Evolutionary conservation across 305 asterid species (phyloP).

Genomic region (Ilex paraguariensis): DNA sequence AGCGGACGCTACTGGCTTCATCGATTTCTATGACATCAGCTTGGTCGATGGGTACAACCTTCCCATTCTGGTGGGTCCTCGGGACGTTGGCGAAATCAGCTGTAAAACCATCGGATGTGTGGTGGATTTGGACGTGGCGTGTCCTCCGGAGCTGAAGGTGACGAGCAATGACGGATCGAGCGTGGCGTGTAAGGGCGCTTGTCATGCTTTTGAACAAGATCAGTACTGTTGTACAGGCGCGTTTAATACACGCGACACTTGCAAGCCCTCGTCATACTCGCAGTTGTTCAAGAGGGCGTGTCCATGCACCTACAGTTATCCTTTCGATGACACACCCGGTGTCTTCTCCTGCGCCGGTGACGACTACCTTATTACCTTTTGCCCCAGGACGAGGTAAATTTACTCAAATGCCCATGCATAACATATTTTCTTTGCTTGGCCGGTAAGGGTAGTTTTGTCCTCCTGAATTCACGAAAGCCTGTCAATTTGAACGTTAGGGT

Average conservation of each 20-base stretch:
- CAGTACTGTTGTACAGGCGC: conserved; percentile 54
- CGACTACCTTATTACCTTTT: neutral
- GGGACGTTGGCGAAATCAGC: conserved; percentile 34
- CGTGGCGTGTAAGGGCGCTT: conserved; percentile 60
- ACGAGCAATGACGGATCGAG: conserved; percentile 25
- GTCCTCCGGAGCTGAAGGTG: conserved; percentile 44
- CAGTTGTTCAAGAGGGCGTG: conserved; percentile 45
- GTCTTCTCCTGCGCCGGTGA: conserved; percentile 25
- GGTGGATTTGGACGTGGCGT: conserved; percentile 33
- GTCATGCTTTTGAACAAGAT: conserved; percentile 42
- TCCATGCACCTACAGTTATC: conserved; percentile 52
- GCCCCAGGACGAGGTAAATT: neutral
- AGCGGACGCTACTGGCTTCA: conserved; percentile 37
- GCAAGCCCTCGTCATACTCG: conserved; percentile 44
- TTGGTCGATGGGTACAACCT: conserved; percentile 56
- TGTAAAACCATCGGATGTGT: conserved; percentile 42
- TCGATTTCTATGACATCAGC: conserved; percentile 54
- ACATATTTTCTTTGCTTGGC: neutral
- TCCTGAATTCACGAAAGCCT: neutral
- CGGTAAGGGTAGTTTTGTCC: neutral
- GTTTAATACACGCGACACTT: conserved; percentile 35
- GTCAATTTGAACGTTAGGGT: no score
- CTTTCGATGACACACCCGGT: conserved; percentile 45
- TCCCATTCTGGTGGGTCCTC: conserved; percentile 51
- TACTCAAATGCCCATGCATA: neutral